A percentile compares a stretch with the other conserved stretches of the same genome.
Evolutionary conservation across 345 rosid species (phyloP).

Genomic region (Dovyalis caffra): DNA sequence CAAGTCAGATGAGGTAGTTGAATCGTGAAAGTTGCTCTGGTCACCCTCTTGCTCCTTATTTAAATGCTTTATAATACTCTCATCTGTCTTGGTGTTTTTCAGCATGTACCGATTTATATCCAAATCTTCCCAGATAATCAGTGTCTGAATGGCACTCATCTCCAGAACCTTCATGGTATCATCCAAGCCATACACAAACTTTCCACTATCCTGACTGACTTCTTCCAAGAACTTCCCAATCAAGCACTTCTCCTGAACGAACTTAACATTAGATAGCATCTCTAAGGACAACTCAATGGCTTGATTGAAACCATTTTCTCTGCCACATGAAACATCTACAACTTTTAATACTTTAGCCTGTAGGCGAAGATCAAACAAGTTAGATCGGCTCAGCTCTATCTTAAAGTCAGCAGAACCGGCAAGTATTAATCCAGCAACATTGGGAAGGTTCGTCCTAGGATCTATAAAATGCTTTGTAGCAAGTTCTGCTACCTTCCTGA

Average conservation of each 20-base stretch:
- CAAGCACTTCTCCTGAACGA: neutral
- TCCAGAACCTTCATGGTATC: neutral
- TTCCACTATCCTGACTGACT: neutral
- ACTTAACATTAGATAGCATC: neutral
- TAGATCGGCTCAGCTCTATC: neutral
- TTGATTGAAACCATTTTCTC: neutral
- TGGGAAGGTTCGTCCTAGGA: neutral
- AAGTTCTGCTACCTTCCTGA: conserved; percentile 11
- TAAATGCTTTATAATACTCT: neutral
- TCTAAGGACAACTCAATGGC: neutral
- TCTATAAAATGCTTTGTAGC: conserved; percentile 2
- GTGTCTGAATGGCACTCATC: neutral
- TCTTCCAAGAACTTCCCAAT: neutral
- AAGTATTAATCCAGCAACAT: conserved; percentile 5
- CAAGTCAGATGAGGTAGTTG: neutral
- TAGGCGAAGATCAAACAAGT: conserved; percentile 4
- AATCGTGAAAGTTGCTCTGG: neutral
- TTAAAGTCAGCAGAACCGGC: conserved; percentile 5
- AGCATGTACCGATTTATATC: neutral
- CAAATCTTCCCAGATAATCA: conserved; percentile 8
- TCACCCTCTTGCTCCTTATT: neutral
- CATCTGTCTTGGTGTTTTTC: neutral
- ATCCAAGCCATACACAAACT: conserved; percentile 2
- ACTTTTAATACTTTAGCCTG: neutral
- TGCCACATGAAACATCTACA: neutral